Percentiles rank a stretch among this genome's conserved stretches.
These are phyloP conservation scores for Lycium barbarum DNA, from an alignment of 257 asterid species.

Conservation along the genomic window DNA sequence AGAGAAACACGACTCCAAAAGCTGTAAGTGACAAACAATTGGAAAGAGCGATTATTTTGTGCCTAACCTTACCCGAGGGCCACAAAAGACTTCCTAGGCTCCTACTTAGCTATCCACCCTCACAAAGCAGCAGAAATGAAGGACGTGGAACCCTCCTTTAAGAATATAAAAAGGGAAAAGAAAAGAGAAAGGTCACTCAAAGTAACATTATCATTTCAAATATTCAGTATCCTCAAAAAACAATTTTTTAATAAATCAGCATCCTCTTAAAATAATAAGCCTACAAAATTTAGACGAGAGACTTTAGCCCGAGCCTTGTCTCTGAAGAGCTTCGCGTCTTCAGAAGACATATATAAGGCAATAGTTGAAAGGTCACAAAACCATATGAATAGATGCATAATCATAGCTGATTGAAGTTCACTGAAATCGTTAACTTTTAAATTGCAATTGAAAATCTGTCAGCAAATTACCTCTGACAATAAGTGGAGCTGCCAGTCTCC, in stretches of 20 bases:
- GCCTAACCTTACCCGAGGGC: constrained; percentile 8
- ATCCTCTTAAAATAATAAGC: constrained; percentile 11
- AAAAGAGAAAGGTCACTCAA: background rate
- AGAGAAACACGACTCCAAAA: background rate
- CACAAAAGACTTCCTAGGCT: background rate
- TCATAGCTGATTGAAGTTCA: background rate
- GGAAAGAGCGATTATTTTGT: background rate
- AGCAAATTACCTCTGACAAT: constrained; percentile 68
- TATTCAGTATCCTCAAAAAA: background rate
- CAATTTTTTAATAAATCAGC: background rate
- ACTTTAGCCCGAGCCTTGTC: background rate
- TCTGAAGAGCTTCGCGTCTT: background rate
- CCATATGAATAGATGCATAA: constrained; percentile 11
- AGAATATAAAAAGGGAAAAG: background rate
- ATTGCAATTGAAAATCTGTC: constrained; percentile 17
- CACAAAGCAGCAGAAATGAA: background rate
- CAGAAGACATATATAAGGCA: background rate
- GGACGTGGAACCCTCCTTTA: constrained; percentile 1
- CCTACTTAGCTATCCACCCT: background rate
- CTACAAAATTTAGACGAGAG: constrained; percentile 11
- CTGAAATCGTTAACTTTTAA: constrained; percentile 1
- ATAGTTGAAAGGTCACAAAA: constrained; percentile 17
- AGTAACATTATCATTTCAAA: constrained; percentile 11
- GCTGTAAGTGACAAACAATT: constrained; percentile 2
- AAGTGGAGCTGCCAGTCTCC: constrained; percentile 92